Evolutionary conservation across 352 stramenopile genomes (phyloP).

Genomic region (Thalassiosira livingstoniorum): DNA sequence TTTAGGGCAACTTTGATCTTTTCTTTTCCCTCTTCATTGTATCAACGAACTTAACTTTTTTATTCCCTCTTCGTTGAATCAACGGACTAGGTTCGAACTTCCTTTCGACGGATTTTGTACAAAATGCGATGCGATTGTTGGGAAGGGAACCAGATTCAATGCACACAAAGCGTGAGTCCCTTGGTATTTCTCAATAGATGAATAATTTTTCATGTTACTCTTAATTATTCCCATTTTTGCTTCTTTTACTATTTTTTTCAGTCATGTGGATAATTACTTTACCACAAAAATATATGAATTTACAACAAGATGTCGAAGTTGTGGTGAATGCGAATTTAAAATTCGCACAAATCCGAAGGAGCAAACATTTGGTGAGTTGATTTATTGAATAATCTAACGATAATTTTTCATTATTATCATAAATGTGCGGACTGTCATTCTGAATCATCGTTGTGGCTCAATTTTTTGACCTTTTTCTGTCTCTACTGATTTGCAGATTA

Average conservation of each 20-base stretch:
- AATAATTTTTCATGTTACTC: no score
- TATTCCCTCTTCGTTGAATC: no score
- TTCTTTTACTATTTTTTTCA: no score
- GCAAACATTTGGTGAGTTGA: slow-evolving; percentile 79
- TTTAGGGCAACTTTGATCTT: no score
- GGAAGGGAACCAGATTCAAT: slow-evolving; percentile 94
- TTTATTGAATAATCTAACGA: no score
- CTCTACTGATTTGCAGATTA: slow-evolving; percentile 24
- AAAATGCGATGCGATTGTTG: slow-evolving; percentile 81
- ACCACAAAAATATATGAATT: slow-evolving; percentile 94
- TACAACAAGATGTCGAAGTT: slow-evolving; percentile 91
- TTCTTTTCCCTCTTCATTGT: no score
- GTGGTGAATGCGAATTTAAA: slow-evolving; percentile 87
- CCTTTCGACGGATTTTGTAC: slow-evolving; percentile 93
- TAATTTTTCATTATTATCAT: background rate
- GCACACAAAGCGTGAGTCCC: slow-evolving; percentile 94
- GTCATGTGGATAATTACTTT: slow-evolving; percentile 91
- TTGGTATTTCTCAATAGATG: no score
- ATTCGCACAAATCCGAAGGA: slow-evolving; percentile 96
- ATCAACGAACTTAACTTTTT: no score
- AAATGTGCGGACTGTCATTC: slow-evolving; percentile 52
- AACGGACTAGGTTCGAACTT: no score
- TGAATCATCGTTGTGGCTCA: slow-evolving; percentile 75
- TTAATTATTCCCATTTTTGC: no score
- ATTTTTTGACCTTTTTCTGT: slow-evolving; percentile 70